Conservation (phyloP, 208 protist genomes). For the Endotrypanum monterogeii region DNA sequence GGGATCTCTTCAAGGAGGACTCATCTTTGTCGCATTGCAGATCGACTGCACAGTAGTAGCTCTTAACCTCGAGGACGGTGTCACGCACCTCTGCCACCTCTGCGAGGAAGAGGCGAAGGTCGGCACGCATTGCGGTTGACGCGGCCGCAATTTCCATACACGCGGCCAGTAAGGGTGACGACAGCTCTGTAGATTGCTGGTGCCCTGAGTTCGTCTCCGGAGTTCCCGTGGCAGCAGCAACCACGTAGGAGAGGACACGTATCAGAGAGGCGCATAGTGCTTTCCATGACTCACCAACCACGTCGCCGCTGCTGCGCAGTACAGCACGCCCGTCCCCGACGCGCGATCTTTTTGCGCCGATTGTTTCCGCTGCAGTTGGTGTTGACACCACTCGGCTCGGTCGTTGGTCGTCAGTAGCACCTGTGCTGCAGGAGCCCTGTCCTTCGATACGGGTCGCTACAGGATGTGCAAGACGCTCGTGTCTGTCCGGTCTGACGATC, state of each 20-base stretch:
- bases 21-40: not conserved
- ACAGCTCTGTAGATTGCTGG: not conserved
- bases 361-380: not conserved
- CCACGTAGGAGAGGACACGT: slow-evolving; percentile 12
- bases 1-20: not conserved
- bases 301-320: not conserved
- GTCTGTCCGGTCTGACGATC: slow-evolving; percentile 8
- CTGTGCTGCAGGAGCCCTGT: not conserved
- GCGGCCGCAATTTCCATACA: not conserved
- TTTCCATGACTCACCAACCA: slow-evolving; percentile 11
- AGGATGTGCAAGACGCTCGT: not conserved
- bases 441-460: not conserved
- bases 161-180: not conserved
- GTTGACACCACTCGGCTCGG: not conserved
- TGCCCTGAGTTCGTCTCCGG: not conserved
- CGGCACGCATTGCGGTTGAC: slow-evolving; percentile 8
- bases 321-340: not conserved
- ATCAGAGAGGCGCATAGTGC: slow-evolving; percentile 21
- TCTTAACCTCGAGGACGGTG: slow-evolving; percentile 12
- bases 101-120: slow-evolving; percentile 28
- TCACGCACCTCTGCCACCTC: slow-evolving; percentile 28
- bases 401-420: not conserved
- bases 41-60: not conserved
- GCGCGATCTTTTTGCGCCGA: not conserved
- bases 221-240: not conserved